Evolutionary conservation across 768 basidiomycete species (phyloP), one percentile per base, ranked within the genome.

Genomic region (Lyophyllum decastes): DNA sequence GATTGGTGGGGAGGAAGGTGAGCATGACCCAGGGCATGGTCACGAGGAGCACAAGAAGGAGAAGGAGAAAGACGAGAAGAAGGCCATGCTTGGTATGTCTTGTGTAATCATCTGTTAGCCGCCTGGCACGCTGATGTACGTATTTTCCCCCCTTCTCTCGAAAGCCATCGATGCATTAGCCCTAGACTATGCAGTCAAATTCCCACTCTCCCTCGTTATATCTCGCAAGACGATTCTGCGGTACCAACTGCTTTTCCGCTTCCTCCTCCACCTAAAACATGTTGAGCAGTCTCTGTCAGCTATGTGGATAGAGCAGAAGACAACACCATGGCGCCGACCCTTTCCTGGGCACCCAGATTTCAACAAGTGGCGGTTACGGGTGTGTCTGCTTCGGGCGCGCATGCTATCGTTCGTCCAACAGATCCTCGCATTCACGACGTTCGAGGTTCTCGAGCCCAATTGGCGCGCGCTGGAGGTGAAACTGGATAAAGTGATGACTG

Each of bases 231-330:
- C 95, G 1, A 91, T 99, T 61, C 80, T 97, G 12, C 89, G 94
- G 10, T 99, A 99, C 71, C 96, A 99, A 70, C 83, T 98, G 35
- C 82, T 99, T 64, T 98, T 98, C 79, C 92, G 97, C 0, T 97
- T 98, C 74, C 87, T 99, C 38, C 82, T 98, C 1, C 94, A 95
- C 63, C 89, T 98, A 62, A 95, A 95, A 68, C 89, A 95, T 71
- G 90, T 95, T 64, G 95, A 98, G 69, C 92, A 94, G 60, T 83
- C 88, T 6, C 87, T 99, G 21, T 83, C 88, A 10, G 75, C 84
- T 21, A 97, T 96, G 90, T 98, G 97, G 97, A 84, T 89, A 40
- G 96, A 98, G 59, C 97, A 99, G 70, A 95, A 91, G 72, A 84
- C 87, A 1, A 68, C 79, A 0, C 81, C 87, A 0, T 98, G 97